Conservation (phyloP, 768 basidiomycete genomes). For the Punctularia strigosozonata region DNA sequence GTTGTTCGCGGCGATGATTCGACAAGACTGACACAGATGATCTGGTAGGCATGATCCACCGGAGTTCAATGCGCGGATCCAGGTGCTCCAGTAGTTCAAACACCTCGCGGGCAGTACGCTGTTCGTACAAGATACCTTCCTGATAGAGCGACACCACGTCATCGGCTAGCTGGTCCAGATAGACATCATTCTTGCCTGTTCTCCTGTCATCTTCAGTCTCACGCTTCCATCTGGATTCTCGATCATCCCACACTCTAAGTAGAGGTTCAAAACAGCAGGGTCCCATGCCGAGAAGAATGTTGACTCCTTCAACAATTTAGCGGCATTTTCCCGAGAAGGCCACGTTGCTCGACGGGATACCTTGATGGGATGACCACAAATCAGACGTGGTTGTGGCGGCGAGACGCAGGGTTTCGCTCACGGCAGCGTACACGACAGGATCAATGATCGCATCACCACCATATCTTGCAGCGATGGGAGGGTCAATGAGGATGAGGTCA, state of each 20-base stretch:
- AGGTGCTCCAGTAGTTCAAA: constrained; percentile 24
- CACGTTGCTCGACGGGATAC: background rate
- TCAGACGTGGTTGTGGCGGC: background rate
- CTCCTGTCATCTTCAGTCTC: constrained; percentile 50
- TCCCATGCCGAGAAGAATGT: constrained; percentile 71
- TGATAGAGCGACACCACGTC: too few relatives aligned
- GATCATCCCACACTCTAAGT: constrained; percentile 48
- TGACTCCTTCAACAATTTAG: constrained; percentile 29
- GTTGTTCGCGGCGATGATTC: too few relatives aligned
- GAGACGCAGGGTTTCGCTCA: constrained; percentile 50
- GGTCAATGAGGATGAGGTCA: constrained; percentile 67
- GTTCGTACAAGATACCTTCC: too few relatives aligned
- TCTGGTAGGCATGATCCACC: constrained; percentile 50
- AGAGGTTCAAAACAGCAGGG: constrained; percentile 43
- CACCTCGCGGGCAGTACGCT: constrained; percentile 27
- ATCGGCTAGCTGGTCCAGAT: too few relatives aligned
- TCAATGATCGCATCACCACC: constrained; percentile 2
- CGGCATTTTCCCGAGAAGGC: constrained; percentile 45
- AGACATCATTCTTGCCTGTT: constrained; percentile 32
- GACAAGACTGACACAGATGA: too few relatives aligned
- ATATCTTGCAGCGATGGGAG: constrained; percentile 36
- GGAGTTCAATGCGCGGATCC: constrained; percentile 36
- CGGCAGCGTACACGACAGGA: constrained; percentile 43
- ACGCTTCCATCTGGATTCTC: constrained; percentile 26
- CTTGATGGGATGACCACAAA: background rate